Evolutionary conservation across 495 filamentous ascomycete species (phyloP), one percentile per base, ranked within the genome.

Genomic region (Penicillium argentinense): DNA sequence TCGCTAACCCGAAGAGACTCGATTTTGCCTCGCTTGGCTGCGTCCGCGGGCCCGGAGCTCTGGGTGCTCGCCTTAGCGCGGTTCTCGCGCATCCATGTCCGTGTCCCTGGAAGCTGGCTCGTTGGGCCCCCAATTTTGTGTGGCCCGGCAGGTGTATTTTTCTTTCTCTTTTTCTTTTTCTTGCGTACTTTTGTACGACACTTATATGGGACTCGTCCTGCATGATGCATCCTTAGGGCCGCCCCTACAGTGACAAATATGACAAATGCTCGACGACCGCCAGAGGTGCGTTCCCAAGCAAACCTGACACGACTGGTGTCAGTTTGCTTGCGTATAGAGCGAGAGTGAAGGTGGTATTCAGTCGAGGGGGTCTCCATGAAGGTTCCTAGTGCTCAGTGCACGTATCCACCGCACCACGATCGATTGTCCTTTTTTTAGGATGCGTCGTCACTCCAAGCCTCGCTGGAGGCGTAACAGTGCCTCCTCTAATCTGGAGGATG

Each of bases 21-120:
- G 22, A 37, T 29, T 46, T 34, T 5, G 23, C 17, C 43, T 46
- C 43, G 32, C 43, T 46, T 46, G 33, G 33, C 33, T 36, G 33
- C 33, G 9, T 36, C 14, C 21, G 16, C 8, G 33, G 21, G 33
- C 33, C 33, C 33, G 33, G 21, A 36, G 33, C 33, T 36, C 33
- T 36, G 33, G 33, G 33, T 36, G 16, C 33, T 36, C 16, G 12
- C 33, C n/a, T 36, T 36, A 36, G 33, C 33, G 33, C 21, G 6
- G 16, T 36, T n/a, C 7, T 36, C 17, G 33, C 21, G 33, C 33
- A 19, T 36, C 33, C 33, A 12, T 12, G 33, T 12, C 33, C 33
- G 33, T 18, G 33, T 36, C 17, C 33, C 33, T 36, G 33, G 33
- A 36, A 19, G 7, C 9, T n/a, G 19, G 16, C 24, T 19, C 19